Conservation (phyloP, 306 rosid species). For the Medicago ruthenica region DNA sequence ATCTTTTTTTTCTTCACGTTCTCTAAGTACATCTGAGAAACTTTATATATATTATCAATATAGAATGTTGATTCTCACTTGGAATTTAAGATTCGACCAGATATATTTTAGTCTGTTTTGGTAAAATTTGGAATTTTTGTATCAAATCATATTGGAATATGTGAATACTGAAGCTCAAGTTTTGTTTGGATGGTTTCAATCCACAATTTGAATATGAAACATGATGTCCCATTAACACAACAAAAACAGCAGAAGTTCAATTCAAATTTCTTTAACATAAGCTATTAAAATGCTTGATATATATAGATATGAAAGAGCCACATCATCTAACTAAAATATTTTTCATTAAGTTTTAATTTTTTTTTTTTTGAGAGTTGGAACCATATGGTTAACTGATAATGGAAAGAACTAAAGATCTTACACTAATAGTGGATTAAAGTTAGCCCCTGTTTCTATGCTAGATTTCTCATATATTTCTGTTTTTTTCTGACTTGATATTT, state of each 20-base stretch:
- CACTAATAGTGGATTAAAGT: not conserved
- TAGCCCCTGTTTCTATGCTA: not conserved
- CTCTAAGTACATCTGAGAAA: slow-evolving; percentile 16
- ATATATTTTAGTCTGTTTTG: not conserved
- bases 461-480: slow-evolving; percentile 30
- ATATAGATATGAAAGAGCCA: not conserved
- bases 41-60: slow-evolving; percentile 1
- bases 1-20: slow-evolving; percentile 15
- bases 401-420: not conserved
- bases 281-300: not conserved
- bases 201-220: not conserved
- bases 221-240: not conserved
- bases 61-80: slow-evolving; percentile 17
- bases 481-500: slow-evolving; percentile 36
- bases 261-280: not conserved
- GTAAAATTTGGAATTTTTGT: not conserved
- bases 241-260: not conserved
- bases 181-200: not conserved
- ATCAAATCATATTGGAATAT: not conserved
- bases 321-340: not conserved
- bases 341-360: not conserved
- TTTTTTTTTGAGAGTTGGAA: not conserved
- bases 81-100: not conserved
- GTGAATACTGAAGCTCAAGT: slow-evolving; percentile 22
- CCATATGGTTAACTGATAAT: not conserved